Conservation (phyloP, 805 yeast species). For the Priceomyces castillae region DNA sequence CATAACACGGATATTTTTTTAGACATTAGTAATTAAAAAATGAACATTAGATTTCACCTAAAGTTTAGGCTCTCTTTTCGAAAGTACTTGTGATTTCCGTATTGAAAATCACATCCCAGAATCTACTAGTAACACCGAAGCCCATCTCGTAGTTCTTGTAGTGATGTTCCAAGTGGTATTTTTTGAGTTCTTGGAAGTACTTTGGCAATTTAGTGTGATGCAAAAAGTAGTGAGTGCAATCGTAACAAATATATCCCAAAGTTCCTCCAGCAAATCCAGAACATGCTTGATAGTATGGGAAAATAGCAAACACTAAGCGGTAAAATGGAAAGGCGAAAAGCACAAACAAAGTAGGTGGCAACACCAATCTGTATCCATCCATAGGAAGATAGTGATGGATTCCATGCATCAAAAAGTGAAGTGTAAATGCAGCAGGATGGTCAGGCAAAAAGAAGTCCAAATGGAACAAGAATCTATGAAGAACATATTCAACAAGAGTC, state of each 20-base stretch:
- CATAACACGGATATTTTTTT: not conserved
- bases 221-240: conserved; percentile 87
- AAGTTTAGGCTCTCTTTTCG: conserved; percentile 30
- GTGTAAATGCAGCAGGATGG: conserved; percentile 64
- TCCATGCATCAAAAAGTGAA: conserved; percentile 92
- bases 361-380: conserved; percentile 89
- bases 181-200: conserved; percentile 74
- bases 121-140: conserved; percentile 90
- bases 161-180: conserved; percentile 94
- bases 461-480: conserved; percentile 94
- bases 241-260: conserved; percentile 89
- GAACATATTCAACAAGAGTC: conserved; percentile 84
- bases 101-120: conserved; percentile 92
- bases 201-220: conserved; percentile 85
- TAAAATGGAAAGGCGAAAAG: conserved; percentile 77
- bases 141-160: conserved; percentile 96
- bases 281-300: conserved; percentile 84
- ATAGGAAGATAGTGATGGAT: conserved; percentile 96
- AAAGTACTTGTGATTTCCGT: conserved; percentile 63
- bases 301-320: conserved; percentile 65
- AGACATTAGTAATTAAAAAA: not conserved
- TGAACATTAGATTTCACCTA: not conserved
- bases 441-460: conserved; percentile 85
- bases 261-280: conserved; percentile 95
- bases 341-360: conserved; percentile 89